Percentiles rank a stretch among this genome's conserved stretches.
phyloP scores from a whole-genome alignment of 2,329 filamentous ascomycete genomes.

The Ophiostoma sp. region DNA sequence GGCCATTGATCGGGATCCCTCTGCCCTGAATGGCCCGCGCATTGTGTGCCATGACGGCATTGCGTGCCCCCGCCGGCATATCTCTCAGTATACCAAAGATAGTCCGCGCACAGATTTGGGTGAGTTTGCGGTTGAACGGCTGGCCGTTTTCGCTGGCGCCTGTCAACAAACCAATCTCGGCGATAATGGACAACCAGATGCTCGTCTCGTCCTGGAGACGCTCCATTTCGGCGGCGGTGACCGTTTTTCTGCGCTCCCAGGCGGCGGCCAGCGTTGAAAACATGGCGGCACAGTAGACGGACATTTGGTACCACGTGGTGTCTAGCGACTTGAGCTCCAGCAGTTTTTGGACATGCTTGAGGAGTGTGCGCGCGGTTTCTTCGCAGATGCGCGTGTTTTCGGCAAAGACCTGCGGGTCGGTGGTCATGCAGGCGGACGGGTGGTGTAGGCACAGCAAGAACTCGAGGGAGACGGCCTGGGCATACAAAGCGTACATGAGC shows the following conservation, averaged over 20 bases:
- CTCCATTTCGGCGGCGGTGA: conserved; percentile 58
- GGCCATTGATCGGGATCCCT: not conserved
- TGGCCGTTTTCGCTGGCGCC: conserved; percentile 39
- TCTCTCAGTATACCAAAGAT: conserved; percentile 55
- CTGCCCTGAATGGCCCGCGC: not conserved
- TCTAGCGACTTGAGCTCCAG: conserved; percentile 68
- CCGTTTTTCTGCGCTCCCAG: conserved; percentile 64
- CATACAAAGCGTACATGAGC: conserved; percentile 55
- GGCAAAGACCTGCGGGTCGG: conserved; percentile 56
- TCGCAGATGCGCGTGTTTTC: conserved; percentile 68
- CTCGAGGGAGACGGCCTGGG: conserved; percentile 56
- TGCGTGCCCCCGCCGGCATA: conserved; percentile 38
- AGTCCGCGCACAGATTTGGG: conserved; percentile 52
- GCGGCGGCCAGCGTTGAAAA: conserved; percentile 71
- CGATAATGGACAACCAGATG: conserved; percentile 66
- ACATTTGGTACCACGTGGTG: conserved; percentile 74
- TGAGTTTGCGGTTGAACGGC: conserved; percentile 47
- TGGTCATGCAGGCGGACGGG: conserved; percentile 59
- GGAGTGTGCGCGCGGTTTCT: conserved; percentile 63
- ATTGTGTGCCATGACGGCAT: conserved; percentile 16
- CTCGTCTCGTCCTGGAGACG: conserved; percentile 67
- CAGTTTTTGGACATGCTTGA: conserved; percentile 60
- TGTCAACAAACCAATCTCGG: conserved; percentile 54
- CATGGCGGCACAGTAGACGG: conserved; percentile 70
- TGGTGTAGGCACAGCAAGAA: conserved; percentile 62